These are phyloP conservation scores for Quercus tomentella DNA, from an alignment of 331 rosid genomes.

Conservation along the genomic window DNA sequence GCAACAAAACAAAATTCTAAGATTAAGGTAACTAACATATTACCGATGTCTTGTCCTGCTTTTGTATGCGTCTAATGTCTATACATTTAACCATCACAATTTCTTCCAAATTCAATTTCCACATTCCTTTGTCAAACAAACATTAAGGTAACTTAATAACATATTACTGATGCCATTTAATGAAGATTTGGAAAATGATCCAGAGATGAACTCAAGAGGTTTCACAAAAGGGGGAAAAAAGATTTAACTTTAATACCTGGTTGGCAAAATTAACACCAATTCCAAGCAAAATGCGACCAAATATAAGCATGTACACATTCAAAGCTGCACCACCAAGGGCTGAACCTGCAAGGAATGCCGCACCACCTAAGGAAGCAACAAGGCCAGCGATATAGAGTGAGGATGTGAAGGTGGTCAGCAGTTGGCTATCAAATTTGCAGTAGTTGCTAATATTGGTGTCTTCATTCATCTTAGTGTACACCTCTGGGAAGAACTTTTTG, in stretches of 20 bases:
- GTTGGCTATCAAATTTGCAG: slow-evolving; percentile 60
- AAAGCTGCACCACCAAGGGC: slow-evolving; percentile 63
- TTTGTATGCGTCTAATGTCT: no score
- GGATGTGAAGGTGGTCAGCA: slow-evolving; percentile 68
- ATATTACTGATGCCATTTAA: no score
- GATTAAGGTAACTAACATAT: no score
- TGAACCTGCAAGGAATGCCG: slow-evolving; percentile 54
- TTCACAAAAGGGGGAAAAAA: no score
- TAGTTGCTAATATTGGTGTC: slow-evolving; percentile 58
- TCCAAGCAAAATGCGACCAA: slow-evolving; percentile 66
- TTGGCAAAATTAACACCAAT: slow-evolving; percentile 76
- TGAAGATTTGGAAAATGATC: no score
- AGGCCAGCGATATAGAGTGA: slow-evolving; percentile 72
- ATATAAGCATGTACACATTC: slow-evolving; percentile 63
- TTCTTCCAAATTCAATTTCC: no score
- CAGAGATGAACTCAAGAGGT: no score
- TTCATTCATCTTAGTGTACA: slow-evolving; percentile 40
- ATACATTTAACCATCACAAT: no score
- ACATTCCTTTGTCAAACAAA: no score
- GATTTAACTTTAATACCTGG: slow-evolving; percentile 35
- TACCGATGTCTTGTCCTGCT: no score
- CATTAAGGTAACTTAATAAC: no score
- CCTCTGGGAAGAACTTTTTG: slow-evolving; percentile 57
- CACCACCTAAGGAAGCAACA: slow-evolving; percentile 53
- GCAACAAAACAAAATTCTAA: no score